These are phyloP conservation scores for Lipomyces sp. DNA, from an alignment of 805 yeast species.

Conservation along the genomic window DNA sequence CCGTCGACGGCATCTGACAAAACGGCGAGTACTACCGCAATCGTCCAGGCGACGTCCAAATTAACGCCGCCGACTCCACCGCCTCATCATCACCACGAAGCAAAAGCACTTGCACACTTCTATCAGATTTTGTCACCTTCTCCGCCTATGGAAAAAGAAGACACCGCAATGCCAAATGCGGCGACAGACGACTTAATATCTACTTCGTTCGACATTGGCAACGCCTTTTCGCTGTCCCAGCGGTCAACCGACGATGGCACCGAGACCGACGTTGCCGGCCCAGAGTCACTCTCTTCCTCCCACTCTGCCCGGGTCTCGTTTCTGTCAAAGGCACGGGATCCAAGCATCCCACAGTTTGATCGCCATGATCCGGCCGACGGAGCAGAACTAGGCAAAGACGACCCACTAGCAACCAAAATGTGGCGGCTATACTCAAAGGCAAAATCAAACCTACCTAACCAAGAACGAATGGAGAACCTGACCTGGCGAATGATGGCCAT, in stretches of 20 bases:
- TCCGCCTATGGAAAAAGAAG: slow-evolving; percentile 3
- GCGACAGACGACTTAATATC: slow-evolving; percentile 8
- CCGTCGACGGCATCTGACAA: slow-evolving; percentile 7
- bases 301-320: slow-evolving; percentile 30
- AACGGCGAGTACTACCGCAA: not conserved
- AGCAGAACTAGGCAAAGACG: slow-evolving; percentile 16
- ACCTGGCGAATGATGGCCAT: slow-evolving; percentile 87
- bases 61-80: slow-evolving; percentile 12
- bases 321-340: slow-evolving; percentile 24
- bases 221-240: slow-evolving; percentile 3
- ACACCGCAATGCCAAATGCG: slow-evolving; percentile 3
- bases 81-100: not conserved
- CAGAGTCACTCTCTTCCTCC: slow-evolving; percentile 27
- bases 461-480: slow-evolving; percentile 77
- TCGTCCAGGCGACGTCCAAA: not conserved
- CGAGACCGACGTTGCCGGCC: slow-evolving; percentile 13
- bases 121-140: slow-evolving; percentile 6
- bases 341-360: slow-evolving; percentile 4
- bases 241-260: slow-evolving; percentile 22
- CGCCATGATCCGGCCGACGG: not conserved
- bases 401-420: slow-evolving; percentile 32
- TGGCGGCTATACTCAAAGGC: slow-evolving; percentile 87
- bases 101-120: not conserved
- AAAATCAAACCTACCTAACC: slow-evolving; percentile 72
- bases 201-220: not conserved